phyloP scores from a whole-genome alignment of 2,329 filamentous ascomycete species.

The Scleromitrula shiraiana region DNA sequence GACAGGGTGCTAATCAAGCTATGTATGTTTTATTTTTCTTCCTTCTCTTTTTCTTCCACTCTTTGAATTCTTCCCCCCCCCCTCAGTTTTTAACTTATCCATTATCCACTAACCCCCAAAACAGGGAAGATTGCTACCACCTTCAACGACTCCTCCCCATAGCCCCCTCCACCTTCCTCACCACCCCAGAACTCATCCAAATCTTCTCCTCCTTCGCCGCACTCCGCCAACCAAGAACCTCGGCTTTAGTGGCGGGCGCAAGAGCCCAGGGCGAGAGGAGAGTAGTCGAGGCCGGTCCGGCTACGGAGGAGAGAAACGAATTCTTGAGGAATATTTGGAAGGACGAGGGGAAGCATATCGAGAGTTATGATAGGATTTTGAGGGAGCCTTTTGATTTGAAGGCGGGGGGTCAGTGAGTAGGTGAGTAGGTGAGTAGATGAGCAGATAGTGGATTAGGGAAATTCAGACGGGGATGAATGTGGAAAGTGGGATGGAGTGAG shows the following conservation, averaged over 20 bases:
- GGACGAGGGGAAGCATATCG: background rate
- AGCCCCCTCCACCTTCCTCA: too few relatives aligned
- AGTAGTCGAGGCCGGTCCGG: background rate
- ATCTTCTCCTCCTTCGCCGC: slow-evolving; percentile 2
- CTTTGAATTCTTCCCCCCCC: background rate
- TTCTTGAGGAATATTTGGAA: slow-evolving; percentile 1
- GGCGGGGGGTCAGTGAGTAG: background rate
- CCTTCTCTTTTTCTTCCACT: background rate
- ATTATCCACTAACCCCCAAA: background rate
- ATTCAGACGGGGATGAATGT: too few relatives aligned
- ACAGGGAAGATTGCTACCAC: background rate
- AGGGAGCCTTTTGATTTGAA: background rate
- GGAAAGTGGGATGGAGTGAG: too few relatives aligned
- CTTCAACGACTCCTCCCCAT: background rate
- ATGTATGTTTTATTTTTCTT: background rate
- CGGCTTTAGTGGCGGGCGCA: slow-evolving; percentile 1
- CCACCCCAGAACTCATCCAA: background rate
- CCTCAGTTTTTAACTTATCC: too few relatives aligned
- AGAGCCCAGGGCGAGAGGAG: slow-evolving; percentile 9
- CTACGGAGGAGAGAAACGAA: slow-evolving; percentile 3
- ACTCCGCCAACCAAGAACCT: slow-evolving; percentile 7
- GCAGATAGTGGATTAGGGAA: too few relatives aligned
- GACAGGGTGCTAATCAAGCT: slow-evolving; percentile 15
- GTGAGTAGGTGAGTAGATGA: too few relatives aligned
- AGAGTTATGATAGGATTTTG: background rate